Base-by-base conservation (phyloP, 371 early-diverging fungal species). In the Mucor lusitanicus region DNA sequence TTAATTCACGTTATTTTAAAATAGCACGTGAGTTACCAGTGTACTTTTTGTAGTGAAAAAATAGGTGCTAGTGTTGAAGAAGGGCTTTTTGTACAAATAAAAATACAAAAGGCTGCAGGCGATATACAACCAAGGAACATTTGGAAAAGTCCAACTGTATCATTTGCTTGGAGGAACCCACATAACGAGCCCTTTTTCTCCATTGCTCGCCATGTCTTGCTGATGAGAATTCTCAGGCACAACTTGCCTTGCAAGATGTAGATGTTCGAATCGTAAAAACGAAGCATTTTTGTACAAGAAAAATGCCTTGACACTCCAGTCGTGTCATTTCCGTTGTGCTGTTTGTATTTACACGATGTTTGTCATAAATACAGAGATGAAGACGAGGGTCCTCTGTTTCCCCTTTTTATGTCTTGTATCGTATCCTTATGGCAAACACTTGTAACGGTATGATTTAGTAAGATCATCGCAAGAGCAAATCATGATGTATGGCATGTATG, bases 21-120 rank as follows among this genome's bases (percentile, higher is more conserved):
- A 50, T 25, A 53, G 53, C 53, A 53, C 53, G 53, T 53, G 53
- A 53, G 53, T 53, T 27, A 53, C 53, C 23, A 53, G 27, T 40
- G 40, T 40, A 40, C 40, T 40, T 40, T n/a, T 40, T 21, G 27
- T 15, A 53, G 53, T 9, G 13, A 25, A 50, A 25, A 50, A 50
- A 21, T 50, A 25, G 25, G 27, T 25, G 27, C 53, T 53, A 53
- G 53, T 53, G 15, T 25, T 13, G 27, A 53, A 15, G 17, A 40
- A 40, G 4, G 40, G 40, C 40, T 40, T 53, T 53, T 53, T 23
- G 11, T 27, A 53, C 25, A 50, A 50, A 50, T 50, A 50, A 50
- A 50, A 50, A 25, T 27, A 23, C 40, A 40, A 23, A 53, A 27
- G 27, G 11, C 53, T 53, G 53, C 53, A 53, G 23, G 27, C 13